Conservation (phyloP, 495 filamentous ascomycete genomes). For the Podospora pseudopauciseta region DNA sequence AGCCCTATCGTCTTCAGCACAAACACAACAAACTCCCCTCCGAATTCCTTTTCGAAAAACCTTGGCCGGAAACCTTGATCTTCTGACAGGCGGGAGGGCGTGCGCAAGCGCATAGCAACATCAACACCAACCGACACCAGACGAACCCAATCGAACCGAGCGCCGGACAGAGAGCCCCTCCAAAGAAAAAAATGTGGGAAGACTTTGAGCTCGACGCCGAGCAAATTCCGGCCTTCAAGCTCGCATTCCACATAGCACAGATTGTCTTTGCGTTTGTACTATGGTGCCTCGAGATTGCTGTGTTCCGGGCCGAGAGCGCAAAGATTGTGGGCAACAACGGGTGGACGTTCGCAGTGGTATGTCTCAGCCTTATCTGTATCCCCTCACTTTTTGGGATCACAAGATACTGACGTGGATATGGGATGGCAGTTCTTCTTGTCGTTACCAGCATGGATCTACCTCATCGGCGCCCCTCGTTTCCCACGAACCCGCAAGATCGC, state of each 20-base stretch:
- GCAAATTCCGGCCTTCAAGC: constrained; percentile 54
- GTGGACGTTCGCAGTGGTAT: constrained; percentile 77
- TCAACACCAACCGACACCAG: constrained; percentile 18
- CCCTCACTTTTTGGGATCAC: neutral
- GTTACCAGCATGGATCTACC: constrained; percentile 77
- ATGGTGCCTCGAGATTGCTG: constrained; percentile 68
- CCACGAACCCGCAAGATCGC: constrained; percentile 73
- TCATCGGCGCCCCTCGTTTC: constrained; percentile 79
- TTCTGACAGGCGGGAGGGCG: constrained; percentile 1
- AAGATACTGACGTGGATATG: neutral
- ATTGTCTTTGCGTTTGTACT: constrained; percentile 63
- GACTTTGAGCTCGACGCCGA: constrained; percentile 48
- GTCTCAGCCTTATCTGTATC: constrained; percentile 21
- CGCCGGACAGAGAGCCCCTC: neutral
- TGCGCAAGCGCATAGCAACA: constrained; percentile 1
- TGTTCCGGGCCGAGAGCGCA: constrained; percentile 60
- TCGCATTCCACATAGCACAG: constrained; percentile 58
- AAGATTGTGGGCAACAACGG: constrained; percentile 64
- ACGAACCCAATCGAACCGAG: neutral
- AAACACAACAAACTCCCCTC: neutral
- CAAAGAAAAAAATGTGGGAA: constrained; percentile 31
- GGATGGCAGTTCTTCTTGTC: constrained; percentile 72
- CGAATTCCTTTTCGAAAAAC: neutral
- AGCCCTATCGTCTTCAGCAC: neutral
- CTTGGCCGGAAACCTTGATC: neutral